Percentiles rank a stretch among this genome's conserved stretches.
phyloP scores from a whole-genome alignment of 2,329 filamentous ascomycete genomes.

The Colletotrichum eremochloae region DNA sequence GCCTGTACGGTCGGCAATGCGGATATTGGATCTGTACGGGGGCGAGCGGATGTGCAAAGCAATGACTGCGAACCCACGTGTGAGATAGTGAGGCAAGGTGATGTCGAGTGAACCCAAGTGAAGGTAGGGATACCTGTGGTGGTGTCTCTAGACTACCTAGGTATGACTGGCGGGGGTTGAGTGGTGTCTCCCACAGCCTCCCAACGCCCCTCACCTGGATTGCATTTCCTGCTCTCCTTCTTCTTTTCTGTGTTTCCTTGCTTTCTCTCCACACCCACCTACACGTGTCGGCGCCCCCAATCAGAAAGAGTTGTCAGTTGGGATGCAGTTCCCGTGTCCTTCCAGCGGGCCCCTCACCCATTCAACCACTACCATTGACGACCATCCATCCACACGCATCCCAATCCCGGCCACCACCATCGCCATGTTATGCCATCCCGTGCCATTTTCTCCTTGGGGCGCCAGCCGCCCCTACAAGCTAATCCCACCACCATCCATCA shows the following conservation, averaged over 20 bases:
- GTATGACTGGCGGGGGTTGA: background rate
- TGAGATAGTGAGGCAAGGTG: background rate
- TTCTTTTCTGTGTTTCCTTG: background rate
- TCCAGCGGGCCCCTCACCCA: background rate
- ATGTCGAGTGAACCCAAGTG: background rate
- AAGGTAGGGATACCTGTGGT: background rate
- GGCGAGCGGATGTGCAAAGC: background rate
- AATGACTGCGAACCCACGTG: background rate
- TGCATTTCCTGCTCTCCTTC: background rate
- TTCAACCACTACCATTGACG: background rate
- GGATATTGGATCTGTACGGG: background rate
- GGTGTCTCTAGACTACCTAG: conserved; percentile 3
- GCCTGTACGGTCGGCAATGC: background rate
- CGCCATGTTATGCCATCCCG: conserved; percentile 16
- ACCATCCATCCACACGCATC: background rate
- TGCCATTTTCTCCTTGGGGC: conserved; percentile 28
- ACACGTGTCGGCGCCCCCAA: background rate
- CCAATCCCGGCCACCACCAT: conserved; percentile 3
- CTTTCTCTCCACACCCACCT: background rate
- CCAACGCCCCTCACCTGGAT: background rate
- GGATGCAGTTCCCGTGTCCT: background rate
- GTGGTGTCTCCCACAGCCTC: background rate
- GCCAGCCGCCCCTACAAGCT: background rate
- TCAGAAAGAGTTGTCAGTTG: background rate
- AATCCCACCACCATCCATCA: background rate